Evolutionary conservation across 2,329 filamentous ascomycete genomes (phyloP).

Genomic region (Bipolaris zeicola): DNA sequence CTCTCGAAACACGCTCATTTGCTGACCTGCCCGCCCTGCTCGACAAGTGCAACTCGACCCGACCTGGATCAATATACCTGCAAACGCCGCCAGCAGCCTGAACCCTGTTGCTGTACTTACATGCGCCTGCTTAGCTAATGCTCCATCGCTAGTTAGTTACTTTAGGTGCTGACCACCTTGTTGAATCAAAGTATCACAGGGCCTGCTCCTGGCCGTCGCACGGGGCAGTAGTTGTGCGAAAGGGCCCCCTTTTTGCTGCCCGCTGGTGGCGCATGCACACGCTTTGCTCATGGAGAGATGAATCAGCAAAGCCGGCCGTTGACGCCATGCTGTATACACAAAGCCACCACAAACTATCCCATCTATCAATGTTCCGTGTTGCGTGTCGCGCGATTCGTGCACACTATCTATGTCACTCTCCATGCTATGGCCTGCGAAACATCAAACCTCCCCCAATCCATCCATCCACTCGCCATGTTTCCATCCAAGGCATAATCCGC

Average conservation of each 20-base stretch:
- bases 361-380: background rate
- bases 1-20: slow-evolving; percentile 33
- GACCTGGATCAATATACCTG: slow-evolving; percentile 24
- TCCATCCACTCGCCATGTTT: background rate
- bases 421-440: background rate
- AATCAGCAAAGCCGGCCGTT: background rate
- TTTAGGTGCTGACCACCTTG: slow-evolving; percentile 31
- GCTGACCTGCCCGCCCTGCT: slow-evolving; percentile 22
- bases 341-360: slow-evolving; percentile 1
- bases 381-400: background rate
- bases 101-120: background rate
- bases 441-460: background rate
- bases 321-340: slow-evolving; percentile 1
- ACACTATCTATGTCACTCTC: background rate
- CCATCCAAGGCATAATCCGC: background rate
- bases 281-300: background rate
- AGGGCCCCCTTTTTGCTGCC: slow-evolving; percentile 4
- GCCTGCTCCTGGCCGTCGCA: slow-evolving; percentile 11
- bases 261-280: slow-evolving; percentile 13
- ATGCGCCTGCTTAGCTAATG: slow-evolving; percentile 26
- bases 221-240: slow-evolving; percentile 10
- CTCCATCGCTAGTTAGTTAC: slow-evolving; percentile 4
- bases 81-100: slow-evolving; percentile 22
- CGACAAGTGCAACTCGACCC: slow-evolving; percentile 14
- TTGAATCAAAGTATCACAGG: slow-evolving; percentile 28